These are phyloP conservation scores for Eutypella sp. DNA, from an alignment of 2,329 filamentous ascomycete genomes.

Conservation along the genomic window DNA sequence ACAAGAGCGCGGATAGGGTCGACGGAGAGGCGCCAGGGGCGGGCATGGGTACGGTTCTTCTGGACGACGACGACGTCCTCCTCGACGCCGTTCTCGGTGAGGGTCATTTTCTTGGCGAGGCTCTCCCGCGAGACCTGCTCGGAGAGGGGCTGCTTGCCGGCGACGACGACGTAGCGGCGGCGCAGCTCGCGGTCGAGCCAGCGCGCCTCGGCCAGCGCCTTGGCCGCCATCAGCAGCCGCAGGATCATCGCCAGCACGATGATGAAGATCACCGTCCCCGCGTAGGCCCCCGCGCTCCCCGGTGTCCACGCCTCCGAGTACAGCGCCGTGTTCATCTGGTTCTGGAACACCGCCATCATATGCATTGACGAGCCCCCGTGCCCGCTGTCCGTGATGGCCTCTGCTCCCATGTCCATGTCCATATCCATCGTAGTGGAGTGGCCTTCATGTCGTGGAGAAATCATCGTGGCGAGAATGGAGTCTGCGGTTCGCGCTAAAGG, in stretches of 20 bases:
- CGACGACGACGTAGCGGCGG: conserved; percentile 72
- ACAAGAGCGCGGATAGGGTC: conserved; percentile 31
- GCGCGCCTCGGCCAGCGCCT: conserved; percentile 54
- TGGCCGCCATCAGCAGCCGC: conserved; percentile 66
- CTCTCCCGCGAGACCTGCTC: conserved; percentile 55
- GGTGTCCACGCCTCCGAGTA: conserved; percentile 71
- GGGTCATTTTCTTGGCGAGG: conserved; percentile 58
- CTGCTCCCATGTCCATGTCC: conserved; percentile 17
- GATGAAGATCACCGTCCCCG: conserved; percentile 87
- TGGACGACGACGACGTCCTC: conserved; percentile 73
- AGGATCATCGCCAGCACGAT: conserved; percentile 68
- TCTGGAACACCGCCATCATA: conserved; percentile 57
- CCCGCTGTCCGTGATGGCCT: conserved; percentile 18
- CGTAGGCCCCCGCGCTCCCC: conserved; percentile 63
- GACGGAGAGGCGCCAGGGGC: conserved; percentile 78
- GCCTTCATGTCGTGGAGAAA: conserved; percentile 8
- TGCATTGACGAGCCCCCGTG: conserved; percentile 10
- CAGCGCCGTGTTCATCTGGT: conserved; percentile 42
- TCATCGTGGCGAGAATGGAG: conserved; percentile 3
- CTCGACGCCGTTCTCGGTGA: conserved; percentile 74
- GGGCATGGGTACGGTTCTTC: conserved; percentile 43
- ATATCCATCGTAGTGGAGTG: conserved; percentile 7
- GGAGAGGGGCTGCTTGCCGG: conserved; percentile 55
- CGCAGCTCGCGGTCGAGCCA: conserved; percentile 70
- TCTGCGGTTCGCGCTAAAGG: not conserved